phyloP scores from a whole-genome alignment of 177 flowering plant genomes.

The Vitis hybrid region DNA sequence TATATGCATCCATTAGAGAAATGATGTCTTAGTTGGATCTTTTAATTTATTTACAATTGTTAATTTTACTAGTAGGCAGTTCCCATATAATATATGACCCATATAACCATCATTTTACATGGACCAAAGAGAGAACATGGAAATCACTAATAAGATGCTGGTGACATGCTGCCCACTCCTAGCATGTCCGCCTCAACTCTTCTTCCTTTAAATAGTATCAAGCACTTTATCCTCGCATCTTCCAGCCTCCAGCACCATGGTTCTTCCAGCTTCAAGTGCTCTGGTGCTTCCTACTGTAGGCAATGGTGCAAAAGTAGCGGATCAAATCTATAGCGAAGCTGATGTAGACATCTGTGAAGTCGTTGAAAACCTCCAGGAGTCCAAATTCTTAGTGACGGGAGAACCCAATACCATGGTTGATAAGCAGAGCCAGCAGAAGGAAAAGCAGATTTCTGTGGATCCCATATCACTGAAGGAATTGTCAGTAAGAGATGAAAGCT shows the following conservation, averaged over 20 bases:
- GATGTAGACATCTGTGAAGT: background rate
- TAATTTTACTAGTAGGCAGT: background rate
- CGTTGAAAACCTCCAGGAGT: constrained; percentile 1
- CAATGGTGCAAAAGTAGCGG: background rate
- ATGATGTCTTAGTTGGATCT: too few relatives aligned
- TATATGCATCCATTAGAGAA: too few relatives aligned
- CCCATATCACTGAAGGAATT: constrained; percentile 53
- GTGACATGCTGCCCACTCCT: constrained; percentile 36
- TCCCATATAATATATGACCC: background rate
- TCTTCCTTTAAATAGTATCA: constrained; percentile 21
- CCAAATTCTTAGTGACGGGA: background rate
- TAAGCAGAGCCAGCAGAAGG: constrained; percentile 27
- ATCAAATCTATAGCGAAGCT: background rate
- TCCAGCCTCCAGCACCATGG: constrained; percentile 7
- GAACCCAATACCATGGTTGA: background rate
- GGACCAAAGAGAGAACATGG: constrained; percentile 24
- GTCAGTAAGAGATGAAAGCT: constrained; percentile 5
- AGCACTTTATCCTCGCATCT: background rate
- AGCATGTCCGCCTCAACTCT: background rate
- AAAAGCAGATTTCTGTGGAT: constrained; percentile 69
- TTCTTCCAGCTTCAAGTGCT: background rate
- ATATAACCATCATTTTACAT: background rate
- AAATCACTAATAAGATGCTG: constrained; percentile 26
- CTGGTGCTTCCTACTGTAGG: background rate
- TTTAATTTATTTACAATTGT: background rate